A percentile compares a stretch with the other conserved stretches of the same genome.
Evolutionary conservation across 129 eudicot species (phyloP).

Genomic region (carrot (Daucus carota)): DH1_v3.0 NC_030386.2:39728001-39728500

Average conservation of each 20-base stretch:
- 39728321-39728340: slow-evolving; percentile 14
- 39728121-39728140: slow-evolving; percentile 85
- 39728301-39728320: slow-evolving; percentile 16
- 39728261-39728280: slow-evolving; percentile 19
- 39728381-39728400: slow-evolving; percentile 14
- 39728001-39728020: background rate
- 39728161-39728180: slow-evolving; percentile 83
- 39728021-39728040: background rate
- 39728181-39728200: slow-evolving; percentile 70
- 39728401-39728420: slow-evolving; percentile 16
- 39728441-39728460: slow-evolving; percentile 9
- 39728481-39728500: slow-evolving; percentile 12
- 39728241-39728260: slow-evolving; percentile 52
- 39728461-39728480: slow-evolving; percentile 6
- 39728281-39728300: slow-evolving; percentile 20
- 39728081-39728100: slow-evolving; percentile 36
- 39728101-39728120: slow-evolving; percentile 63
- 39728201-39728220: slow-evolving; percentile 94
- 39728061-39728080: slow-evolving; percentile 6
- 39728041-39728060: background rate
- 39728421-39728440: background rate
- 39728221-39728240: slow-evolving; percentile 83
- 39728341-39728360: slow-evolving; percentile 18
- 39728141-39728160: slow-evolving; percentile 69
- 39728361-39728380: slow-evolving; percentile 10